Percentiles rank a stretch among this genome's conserved stretches.
Evolutionary conservation across 2,329 filamentous ascomycete genomes (phyloP).

Genomic region (Epichloe hybrida): DNA sequence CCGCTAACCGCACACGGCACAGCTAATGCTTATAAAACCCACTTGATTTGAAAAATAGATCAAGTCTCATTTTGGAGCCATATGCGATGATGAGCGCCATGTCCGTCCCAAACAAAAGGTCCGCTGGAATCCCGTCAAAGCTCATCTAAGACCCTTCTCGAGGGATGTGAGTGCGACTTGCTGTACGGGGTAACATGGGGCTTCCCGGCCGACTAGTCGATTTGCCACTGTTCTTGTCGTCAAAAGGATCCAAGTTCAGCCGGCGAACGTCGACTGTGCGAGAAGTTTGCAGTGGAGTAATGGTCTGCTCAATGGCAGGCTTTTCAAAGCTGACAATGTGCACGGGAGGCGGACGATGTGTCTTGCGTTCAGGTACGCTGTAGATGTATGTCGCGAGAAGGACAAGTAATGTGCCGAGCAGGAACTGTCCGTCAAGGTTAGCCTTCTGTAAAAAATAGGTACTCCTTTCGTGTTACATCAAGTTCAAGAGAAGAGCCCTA

Average conservation of each 20-base stretch:
- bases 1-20: background rate
- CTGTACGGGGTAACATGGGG: slow-evolving; percentile 27
- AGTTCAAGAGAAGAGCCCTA: background rate
- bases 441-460: background rate
- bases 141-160: slow-evolving; percentile 17
- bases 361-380: slow-evolving; percentile 48
- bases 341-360: slow-evolving; percentile 47
- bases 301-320: slow-evolving; percentile 39
- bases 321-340: slow-evolving; percentile 68
- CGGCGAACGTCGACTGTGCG: slow-evolving; percentile 18
- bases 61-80: no score
- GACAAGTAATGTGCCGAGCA: slow-evolving; percentile 67
- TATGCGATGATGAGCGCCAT: background rate
- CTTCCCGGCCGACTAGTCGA: slow-evolving; percentile 35
- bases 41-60: background rate
- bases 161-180: slow-evolving; percentile 25
- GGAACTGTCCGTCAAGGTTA: slow-evolving; percentile 44
- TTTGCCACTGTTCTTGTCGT: slow-evolving; percentile 23
- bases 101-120: background rate
- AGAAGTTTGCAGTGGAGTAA: slow-evolving; percentile 24
- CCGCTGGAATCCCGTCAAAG: no score
- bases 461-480: background rate
- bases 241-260: slow-evolving; percentile 27
- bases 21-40: background rate
- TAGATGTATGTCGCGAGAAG: slow-evolving; percentile 77